Conservation (phyloP, 257 asterid genomes). For the Marsdenia floribunda region DNA sequence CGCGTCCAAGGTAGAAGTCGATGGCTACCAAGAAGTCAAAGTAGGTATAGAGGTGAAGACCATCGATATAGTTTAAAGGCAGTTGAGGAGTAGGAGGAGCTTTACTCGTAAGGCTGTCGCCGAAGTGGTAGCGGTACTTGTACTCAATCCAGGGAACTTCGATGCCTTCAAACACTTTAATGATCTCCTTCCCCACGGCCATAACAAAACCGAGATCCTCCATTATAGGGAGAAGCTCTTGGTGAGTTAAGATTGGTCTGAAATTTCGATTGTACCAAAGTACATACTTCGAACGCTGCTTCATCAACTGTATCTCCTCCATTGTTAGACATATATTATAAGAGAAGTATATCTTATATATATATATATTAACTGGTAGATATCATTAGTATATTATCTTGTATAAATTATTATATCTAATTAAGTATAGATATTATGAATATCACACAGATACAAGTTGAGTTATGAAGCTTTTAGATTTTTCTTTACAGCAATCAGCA, state of each 20-base stretch:
- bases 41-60: conserved; percentile 4
- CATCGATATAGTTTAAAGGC: not conserved
- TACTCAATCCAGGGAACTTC: not conserved
- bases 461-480: no score
- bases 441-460: no score
- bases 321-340: no score
- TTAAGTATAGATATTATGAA: no score
- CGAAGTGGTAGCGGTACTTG: not conserved
- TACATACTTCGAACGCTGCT: not conserved
- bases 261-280: not conserved
- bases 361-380: no score
- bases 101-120: not conserved
- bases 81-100: not conserved
- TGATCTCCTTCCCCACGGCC: not conserved
- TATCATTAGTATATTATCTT: no score
- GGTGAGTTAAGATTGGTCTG: not conserved
- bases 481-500: no score
- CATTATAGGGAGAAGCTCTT: not conserved
- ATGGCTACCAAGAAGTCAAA: not conserved
- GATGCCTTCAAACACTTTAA: not conserved
- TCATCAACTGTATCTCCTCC: no score
- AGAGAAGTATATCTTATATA: no score
- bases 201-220: not conserved
- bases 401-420: no score
- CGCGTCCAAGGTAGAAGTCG: not conserved